A percentile compares a stretch with the other conserved stretches of the same genome.
These are phyloP conservation scores for Umbilicus rupestris DNA, from an alignment of 164 flowering plant species.

Conservation along the genomic window DNA sequence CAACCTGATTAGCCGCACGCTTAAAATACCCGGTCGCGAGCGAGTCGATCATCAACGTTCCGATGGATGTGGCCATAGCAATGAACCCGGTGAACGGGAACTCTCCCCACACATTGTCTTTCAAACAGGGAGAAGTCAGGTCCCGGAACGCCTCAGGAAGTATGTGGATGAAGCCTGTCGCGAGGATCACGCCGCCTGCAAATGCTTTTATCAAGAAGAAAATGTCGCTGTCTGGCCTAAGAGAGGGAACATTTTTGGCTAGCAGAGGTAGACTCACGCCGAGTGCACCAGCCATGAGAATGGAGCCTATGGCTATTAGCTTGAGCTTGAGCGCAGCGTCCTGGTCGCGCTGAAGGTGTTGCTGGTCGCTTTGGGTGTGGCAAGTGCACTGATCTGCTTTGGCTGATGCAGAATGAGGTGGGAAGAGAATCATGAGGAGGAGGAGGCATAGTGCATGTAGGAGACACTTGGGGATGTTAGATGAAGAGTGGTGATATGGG, in stretches of 20 bases:
- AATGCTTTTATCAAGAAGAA: conserved; percentile 37
- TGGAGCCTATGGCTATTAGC: conserved; percentile 16
- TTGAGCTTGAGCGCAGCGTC: conserved; percentile 20
- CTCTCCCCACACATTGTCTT: conserved; percentile 19
- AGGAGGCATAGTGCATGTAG: background rate
- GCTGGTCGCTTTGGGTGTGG: background rate
- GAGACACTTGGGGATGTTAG: background rate
- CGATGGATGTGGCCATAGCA: conserved; percentile 29
- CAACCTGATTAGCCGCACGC: conserved; percentile 10
- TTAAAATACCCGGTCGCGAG: conserved; percentile 23
- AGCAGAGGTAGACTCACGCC: conserved; percentile 30
- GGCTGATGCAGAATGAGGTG: conserved; percentile 13
- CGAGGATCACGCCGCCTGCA: conserved; percentile 36
- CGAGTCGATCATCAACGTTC: conserved; percentile 24
- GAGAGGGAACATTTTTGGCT: conserved; percentile 16
- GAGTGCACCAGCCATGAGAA: conserved; percentile 24
- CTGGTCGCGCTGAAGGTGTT: background rate
- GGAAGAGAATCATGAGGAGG: conserved; percentile 4
- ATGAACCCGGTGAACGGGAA: conserved; percentile 33
- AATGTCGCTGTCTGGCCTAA: conserved; percentile 24
- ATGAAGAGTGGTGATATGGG: background rate
- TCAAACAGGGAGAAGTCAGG: conserved; percentile 23
- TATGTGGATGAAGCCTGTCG: conserved; percentile 33
- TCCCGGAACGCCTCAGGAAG: conserved; percentile 22
- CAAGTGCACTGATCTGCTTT: conserved; percentile 23